Percentiles rank a stretch among this genome's conserved stretches.
Evolutionary conservation across 2,329 filamentous ascomycete species (phyloP).

Genomic region (Exserohilum turcica): DNA sequence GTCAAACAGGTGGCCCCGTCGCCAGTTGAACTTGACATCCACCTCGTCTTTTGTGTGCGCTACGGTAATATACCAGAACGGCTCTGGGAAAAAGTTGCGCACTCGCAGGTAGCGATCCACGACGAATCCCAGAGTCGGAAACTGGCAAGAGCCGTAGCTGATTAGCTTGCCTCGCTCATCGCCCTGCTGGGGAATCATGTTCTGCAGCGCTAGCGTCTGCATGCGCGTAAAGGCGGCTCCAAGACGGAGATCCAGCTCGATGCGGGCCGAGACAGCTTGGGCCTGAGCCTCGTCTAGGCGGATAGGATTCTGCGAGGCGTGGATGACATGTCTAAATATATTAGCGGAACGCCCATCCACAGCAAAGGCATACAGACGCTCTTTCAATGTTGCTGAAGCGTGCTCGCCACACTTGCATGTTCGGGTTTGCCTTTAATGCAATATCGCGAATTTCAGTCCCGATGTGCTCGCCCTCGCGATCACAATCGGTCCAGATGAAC

Average conservation of each 20-base stretch:
- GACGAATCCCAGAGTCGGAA: conserved; percentile 94
- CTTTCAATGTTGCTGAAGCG: conserved; percentile 95
- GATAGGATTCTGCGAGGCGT: conserved; percentile 77
- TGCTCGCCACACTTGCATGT: conserved; percentile 81
- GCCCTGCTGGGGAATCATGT: conserved; percentile 68
- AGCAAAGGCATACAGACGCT: conserved; percentile 62
- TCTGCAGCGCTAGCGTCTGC: conserved; percentile 77
- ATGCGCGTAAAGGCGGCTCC: conserved; percentile 92
- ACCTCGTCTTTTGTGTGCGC: conserved; percentile 77
- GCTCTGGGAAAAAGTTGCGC: conserved; percentile 88
- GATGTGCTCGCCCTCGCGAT: conserved; percentile 96
- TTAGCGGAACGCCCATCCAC: not conserved
- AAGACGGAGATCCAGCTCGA: conserved; percentile 89
- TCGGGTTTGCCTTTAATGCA: conserved; percentile 73
- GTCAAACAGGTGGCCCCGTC: conserved; percentile 82
- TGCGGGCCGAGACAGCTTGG: conserved; percentile 83
- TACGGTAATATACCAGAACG: conserved; percentile 91
- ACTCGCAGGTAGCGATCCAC: conserved; percentile 95
- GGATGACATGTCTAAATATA: conserved; percentile 74
- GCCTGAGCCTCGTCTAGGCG: conserved; percentile 84
- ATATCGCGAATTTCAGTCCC: conserved; percentile 86
- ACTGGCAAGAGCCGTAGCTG: conserved; percentile 96
- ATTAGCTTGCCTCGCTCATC: conserved; percentile 66
- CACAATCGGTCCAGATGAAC: conserved; percentile 99
- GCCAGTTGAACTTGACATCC: conserved; percentile 84